Evolutionary conservation across 1,139 yeast species (phyloP), one percentile per base, ranked within the genome.

Genomic region (Hanseniaspora sp.): DNA sequence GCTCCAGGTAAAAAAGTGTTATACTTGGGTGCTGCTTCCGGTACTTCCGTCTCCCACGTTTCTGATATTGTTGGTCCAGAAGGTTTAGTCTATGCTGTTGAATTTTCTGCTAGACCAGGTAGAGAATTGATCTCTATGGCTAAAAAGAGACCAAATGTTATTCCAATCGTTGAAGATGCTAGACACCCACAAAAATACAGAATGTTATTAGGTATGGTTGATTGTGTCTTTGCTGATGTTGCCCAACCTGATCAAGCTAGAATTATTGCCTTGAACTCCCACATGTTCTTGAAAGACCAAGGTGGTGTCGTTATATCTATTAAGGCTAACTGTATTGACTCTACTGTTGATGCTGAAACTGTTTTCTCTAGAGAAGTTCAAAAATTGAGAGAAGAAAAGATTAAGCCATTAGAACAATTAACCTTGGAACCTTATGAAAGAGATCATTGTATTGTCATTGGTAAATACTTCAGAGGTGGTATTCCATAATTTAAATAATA

Each of bases 161-260:
- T 94, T 63, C 98, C 98, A 67, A 92, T 92, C 72, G 90, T 92
- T 71, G 98, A 92, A 74, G 98, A 92, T 76, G 98, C 98, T 63
- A 92, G 98, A 79, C 98, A 92, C 75, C 98, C 98, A 66, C 98
- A 92, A 73, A 92, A 94, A 74, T 92, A 92, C 83, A 84, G 98
- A 78, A 92, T 92, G 97, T 80, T 92, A 67, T 78, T 92, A 60
- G 95, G 96, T 66, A 92, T 92, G 98, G 97, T 92, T 62, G 98
- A 94, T 72, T 87, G 82, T 68, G 97, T 92, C 59, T 92, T 92
- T 67, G 98, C 98, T 62, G 98, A 92, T 79, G 98, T 92, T 71
- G 98, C 98, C 63, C 98, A 92, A 78, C 98, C 98, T 53, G 98
- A 92, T 76, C 98, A 92, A 77, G 98, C 98, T 64, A 95, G 98